Evolutionary conservation across 768 basidiomycete genomes (phyloP).

Genomic region (Tricholoma flavovirens): DNA sequence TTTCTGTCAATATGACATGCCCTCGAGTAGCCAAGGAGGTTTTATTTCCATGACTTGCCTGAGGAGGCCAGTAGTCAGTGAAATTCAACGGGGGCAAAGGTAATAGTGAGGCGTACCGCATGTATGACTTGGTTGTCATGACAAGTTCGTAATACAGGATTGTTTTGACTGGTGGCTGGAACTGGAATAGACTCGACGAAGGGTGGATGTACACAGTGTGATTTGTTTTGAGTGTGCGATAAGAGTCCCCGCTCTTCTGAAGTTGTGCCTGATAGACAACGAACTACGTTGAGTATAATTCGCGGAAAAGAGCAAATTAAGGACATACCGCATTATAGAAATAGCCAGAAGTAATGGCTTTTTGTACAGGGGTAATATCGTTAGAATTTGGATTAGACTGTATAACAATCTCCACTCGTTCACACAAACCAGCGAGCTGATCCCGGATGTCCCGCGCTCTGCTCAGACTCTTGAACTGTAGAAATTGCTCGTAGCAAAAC

Average conservation of each 20-base stretch:
- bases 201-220: slow-evolving; percentile 98
- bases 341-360: slow-evolving; percentile 92
- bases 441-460: slow-evolving; percentile 95
- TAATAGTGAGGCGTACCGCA: slow-evolving; percentile 46
- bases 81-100: not conserved
- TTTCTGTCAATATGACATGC: slow-evolving; percentile 34
- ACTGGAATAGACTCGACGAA: slow-evolving; percentile 90
- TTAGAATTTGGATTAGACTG: slow-evolving; percentile 85
- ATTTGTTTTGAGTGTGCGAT: slow-evolving; percentile 92
- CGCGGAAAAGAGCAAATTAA: not conserved
- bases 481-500: slow-evolving; percentile 93
- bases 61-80: slow-evolving; percentile 1
- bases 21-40: slow-evolving; percentile 88
- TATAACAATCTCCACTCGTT: slow-evolving; percentile 92
- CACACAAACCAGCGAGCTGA: slow-evolving; percentile 91
- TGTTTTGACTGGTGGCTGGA: slow-evolving; percentile 88
- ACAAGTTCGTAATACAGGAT: slow-evolving; percentile 96
- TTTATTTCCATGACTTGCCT: slow-evolving; percentile 99
- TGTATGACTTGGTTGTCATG: slow-evolving; percentile 95
- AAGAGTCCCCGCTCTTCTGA: slow-evolving; percentile 95
- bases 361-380: slow-evolving; percentile 90
- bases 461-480: slow-evolving; percentile 92
- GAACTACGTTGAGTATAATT: not conserved
- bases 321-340: slow-evolving; percentile 85
- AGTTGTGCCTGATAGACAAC: slow-evolving; percentile 60